phyloP scores from a whole-genome alignment of 345 rosid genomes.

The Geranium brycei region DNA sequence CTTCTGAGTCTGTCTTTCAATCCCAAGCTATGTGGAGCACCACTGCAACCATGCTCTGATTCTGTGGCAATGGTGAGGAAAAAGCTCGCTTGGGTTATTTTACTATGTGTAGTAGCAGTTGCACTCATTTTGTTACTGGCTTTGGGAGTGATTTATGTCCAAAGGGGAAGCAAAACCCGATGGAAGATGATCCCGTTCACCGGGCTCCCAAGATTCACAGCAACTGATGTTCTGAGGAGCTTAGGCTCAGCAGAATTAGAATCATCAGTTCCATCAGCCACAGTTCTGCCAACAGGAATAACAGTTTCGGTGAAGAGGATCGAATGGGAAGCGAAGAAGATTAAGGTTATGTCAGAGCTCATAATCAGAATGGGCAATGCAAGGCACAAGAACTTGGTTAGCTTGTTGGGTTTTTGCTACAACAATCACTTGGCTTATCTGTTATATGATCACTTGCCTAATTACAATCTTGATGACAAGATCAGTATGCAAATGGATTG shows the following conservation, averaged over 20 bases:
- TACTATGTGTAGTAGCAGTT: slow-evolving; percentile 36
- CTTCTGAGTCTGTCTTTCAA: slow-evolving; percentile 52
- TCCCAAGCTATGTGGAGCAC: slow-evolving; percentile 61
- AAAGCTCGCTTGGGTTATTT: slow-evolving; percentile 40
- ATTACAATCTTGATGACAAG: slow-evolving; percentile 62
- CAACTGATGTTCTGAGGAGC: slow-evolving; percentile 63
- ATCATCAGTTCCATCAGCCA: slow-evolving; percentile 27
- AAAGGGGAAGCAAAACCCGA: slow-evolving; percentile 38
- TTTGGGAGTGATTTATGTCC: slow-evolving; percentile 36
- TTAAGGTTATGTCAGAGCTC: slow-evolving; percentile 26
- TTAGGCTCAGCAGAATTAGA: slow-evolving; percentile 31
- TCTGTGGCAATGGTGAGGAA: slow-evolving; percentile 29
- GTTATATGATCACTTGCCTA: slow-evolving; percentile 62
- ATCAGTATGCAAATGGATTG: slow-evolving; percentile 43
- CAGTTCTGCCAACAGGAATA: slow-evolving; percentile 79
- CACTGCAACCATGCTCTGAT: slow-evolving; percentile 44
- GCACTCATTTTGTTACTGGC: slow-evolving; percentile 30
- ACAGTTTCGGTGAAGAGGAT: slow-evolving; percentile 59
- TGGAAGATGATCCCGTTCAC: slow-evolving; percentile 72
- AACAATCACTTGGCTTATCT: slow-evolving; percentile 56
- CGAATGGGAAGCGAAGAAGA: slow-evolving; percentile 37
- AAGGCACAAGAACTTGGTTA: slow-evolving; percentile 62
- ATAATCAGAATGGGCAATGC: slow-evolving; percentile 49
- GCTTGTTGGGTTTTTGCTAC: slow-evolving; percentile 81
- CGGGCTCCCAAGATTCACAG: slow-evolving; percentile 70